Evolutionary conservation across 2,329 filamentous ascomycete genomes (phyloP).

Genomic region (Penicillium sp.): DNA sequence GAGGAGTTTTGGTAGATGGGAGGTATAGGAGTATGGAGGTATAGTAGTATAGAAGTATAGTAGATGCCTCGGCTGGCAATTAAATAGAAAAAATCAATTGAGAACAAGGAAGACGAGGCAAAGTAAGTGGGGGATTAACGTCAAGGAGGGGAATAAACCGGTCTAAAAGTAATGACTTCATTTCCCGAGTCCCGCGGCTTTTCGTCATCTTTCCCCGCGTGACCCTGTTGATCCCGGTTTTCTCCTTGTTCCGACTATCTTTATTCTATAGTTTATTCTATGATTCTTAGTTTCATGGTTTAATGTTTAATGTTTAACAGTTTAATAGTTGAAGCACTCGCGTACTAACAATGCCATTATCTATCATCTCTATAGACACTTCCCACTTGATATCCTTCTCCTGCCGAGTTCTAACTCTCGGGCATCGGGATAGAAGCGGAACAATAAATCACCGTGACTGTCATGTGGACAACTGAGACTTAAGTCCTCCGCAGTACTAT

Average conservation of each 20-base stretch:
- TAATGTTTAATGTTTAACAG: no score
- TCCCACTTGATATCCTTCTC: no score
- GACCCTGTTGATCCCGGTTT: constrained; percentile 11
- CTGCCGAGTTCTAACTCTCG: constrained; percentile 3
- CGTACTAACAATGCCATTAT: no score
- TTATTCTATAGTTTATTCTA: no score
- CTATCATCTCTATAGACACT: no score
- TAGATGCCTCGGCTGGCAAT: constrained; percentile 1
- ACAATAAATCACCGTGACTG: not conserved
- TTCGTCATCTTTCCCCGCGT: constrained; percentile 24
- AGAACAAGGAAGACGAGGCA: constrained; percentile 1
- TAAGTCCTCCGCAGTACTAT: no score
- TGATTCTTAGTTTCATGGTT: no score
- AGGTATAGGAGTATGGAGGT: not conserved
- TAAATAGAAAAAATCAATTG: not conserved
- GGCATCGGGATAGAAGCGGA: constrained; percentile 1
- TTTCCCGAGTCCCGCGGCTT: constrained; percentile 8
- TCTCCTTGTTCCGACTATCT: not conserved
- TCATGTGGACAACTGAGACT: not conserved
- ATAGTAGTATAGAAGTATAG: not conserved
- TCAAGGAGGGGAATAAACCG: constrained; percentile 18
- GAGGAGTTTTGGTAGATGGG: no score
- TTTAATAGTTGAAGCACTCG: no score
- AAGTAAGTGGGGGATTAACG: constrained; percentile 10
- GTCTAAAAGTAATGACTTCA: constrained; percentile 19